These are phyloP conservation scores for Singerocomus rubriflavus DNA, from an alignment of 1,284 basidiomycete genomes.

Conservation along the genomic window DNA sequence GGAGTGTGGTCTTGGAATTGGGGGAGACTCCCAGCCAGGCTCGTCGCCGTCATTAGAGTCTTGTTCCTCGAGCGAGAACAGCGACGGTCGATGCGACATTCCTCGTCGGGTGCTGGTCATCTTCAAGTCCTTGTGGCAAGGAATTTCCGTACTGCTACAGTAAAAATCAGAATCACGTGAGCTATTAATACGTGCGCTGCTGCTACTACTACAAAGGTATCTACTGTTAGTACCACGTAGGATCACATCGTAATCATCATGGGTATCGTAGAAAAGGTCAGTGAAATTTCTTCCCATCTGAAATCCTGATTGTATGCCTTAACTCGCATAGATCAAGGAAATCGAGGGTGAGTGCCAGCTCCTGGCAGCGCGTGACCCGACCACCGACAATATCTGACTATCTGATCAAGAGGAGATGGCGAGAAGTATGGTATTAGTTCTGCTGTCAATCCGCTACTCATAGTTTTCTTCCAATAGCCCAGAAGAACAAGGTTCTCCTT, in stretches of 20 bases:
- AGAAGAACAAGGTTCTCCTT: constrained; percentile 78
- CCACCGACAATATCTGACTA: constrained; percentile 8
- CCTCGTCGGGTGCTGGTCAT: constrained; percentile 37
- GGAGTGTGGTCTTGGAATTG: constrained; percentile 33
- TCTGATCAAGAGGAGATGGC: constrained; percentile 84
- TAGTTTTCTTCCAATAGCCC: constrained; percentile 48
- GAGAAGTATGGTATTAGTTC: constrained; percentile 45
- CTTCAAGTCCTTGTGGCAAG: not conserved
- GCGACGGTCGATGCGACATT: constrained; percentile 53
- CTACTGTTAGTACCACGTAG: not conserved
- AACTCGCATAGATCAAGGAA: constrained; percentile 71
- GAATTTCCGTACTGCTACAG: not conserved
- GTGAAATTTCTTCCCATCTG: constrained; percentile 1
- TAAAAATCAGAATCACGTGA: constrained; percentile 13
- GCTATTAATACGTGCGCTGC: not conserved
- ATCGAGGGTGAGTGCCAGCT: constrained; percentile 71
- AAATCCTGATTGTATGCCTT: not conserved
- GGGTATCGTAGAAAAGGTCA: constrained; percentile 88
- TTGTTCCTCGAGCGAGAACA: constrained; percentile 65
- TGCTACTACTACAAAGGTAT: not conserved
- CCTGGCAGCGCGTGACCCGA: no score
- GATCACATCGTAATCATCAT: constrained; percentile 43
- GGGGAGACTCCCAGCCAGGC: constrained; percentile 43
- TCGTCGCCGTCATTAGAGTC: constrained; percentile 46
- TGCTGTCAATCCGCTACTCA: constrained; percentile 7